phyloP scores from a whole-genome alignment of 495 filamentous ascomycete species.

The Penicillium diatomitis region DNA sequence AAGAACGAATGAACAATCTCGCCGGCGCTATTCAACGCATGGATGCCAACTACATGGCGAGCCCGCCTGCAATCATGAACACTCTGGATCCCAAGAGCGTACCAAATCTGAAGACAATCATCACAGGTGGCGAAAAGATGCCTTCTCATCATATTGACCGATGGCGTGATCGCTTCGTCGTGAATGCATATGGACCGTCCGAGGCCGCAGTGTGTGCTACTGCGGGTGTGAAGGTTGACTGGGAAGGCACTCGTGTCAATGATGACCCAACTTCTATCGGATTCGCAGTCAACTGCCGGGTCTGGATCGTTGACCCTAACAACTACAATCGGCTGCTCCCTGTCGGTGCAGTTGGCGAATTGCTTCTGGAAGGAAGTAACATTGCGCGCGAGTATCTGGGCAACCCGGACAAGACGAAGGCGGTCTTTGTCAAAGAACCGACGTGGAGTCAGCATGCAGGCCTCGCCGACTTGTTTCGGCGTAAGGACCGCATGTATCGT shows the following conservation, averaged over 20 bases:
- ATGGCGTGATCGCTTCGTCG: constrained; percentile 33
- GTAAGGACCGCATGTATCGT: constrained; percentile 33
- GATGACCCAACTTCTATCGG: constrained; percentile 34
- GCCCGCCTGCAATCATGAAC: constrained; percentile 40
- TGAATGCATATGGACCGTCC: constrained; percentile 49
- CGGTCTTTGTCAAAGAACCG: constrained; percentile 48
- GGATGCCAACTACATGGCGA: constrained; percentile 28
- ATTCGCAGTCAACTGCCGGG: constrained; percentile 25
- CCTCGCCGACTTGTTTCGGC: constrained; percentile 16
- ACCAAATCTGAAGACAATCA: constrained; percentile 39
- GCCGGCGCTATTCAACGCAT: constrained; percentile 31
- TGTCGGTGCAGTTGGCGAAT: constrained; percentile 54
- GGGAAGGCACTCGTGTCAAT: constrained; percentile 34
- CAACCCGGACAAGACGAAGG: constrained; percentile 43
- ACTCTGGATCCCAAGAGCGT: constrained; percentile 38
- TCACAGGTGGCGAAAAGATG: constrained; percentile 52
- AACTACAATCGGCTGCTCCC: constrained; percentile 49
- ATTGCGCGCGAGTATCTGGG: constrained; percentile 52
- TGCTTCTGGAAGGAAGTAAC: constrained; percentile 54
- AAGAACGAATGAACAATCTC: constrained; percentile 43
- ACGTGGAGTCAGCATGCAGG: constrained; percentile 30
- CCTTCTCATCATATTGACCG: constrained; percentile 29
- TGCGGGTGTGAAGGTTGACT: constrained; percentile 27
- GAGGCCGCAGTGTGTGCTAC: constrained; percentile 43
- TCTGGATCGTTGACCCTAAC: constrained; percentile 53